Evolutionary conservation across 2,329 filamentous ascomycete species (phyloP), one percentile per base, ranked within the genome.

Genomic region (Exophiala bonariae): DNA sequence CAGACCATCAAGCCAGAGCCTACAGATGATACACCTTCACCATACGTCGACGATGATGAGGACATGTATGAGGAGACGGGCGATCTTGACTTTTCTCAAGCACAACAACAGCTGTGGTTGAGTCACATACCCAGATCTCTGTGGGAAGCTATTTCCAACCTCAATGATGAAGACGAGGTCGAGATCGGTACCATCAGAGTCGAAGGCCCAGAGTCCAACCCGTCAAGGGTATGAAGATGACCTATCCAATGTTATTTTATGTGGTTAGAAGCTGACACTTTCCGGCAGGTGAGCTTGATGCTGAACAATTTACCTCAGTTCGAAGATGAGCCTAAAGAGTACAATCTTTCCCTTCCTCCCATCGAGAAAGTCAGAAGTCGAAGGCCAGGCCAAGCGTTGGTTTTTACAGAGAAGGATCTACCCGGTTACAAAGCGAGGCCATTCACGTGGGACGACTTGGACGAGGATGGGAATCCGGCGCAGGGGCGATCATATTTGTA

Each of bases 391-490:
- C 96, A 96, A 68, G 93, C 90, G 16, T 95, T 87, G 64, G 76
- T 97, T 47, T 99, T 99, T 64, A 90, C 87, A 32, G 93, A 99
- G 69, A 90, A 95, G 66, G 89, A 97, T 62, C 78, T 96, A 17
- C 87, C 90, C 1, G 88, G 88, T 30, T 90, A 83, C 70, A 78
- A 77, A 51, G 59, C 57, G 39, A 61, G 63, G 23, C 47, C 59
- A 22, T 61, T 61, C 33, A 57, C 54, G 3, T 59, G 59, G 31
- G 71, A 72, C 37, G 69, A 69, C 14, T 62, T 67, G 43, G 63
- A 66, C 44, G 64, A 68, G 14, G 61, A 66, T 16, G 72, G 72
- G 44, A 70, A 69, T 31, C 67, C 71, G 49, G 64, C 63, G n/a
- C 59, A 61, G 37, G 62, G 60, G 8, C 66, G 70, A 40, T 73